A percentile compares a stretch with the other conserved stretches of the same genome.
Evolutionary conservation across 2,329 filamentous ascomycete species (phyloP).

Genomic region (Trichoderma sp.): DNA sequence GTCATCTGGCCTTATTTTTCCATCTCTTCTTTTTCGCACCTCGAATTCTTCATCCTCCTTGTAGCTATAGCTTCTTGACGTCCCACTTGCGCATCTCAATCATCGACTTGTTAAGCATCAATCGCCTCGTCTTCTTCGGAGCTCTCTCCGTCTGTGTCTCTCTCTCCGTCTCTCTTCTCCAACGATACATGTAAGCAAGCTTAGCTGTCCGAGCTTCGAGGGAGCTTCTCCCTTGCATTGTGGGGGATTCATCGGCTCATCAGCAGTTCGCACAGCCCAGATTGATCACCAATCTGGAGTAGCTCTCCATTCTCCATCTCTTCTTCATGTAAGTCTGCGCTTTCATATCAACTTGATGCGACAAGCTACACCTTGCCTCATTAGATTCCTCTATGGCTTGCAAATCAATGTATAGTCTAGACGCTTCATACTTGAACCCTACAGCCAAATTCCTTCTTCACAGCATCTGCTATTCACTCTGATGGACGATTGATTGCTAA

Average conservation of each 20-base stretch:
- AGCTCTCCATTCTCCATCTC: not conserved
- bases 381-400: not conserved
- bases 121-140: not conserved
- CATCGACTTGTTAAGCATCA: not conserved
- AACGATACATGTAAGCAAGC: not conserved
- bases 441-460: not conserved
- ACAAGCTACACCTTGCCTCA: not conserved
- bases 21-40: not conserved
- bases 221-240: not conserved
- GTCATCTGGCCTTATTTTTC: not conserved
- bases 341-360: not conserved
- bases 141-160: not conserved
- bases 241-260: not conserved
- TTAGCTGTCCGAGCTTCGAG: not conserved
- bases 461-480: not conserved
- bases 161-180: not conserved
- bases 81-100: not conserved
- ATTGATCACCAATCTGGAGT: not conserved
- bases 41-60: not conserved
- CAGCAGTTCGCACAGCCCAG: not conserved
- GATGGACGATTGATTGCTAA: not conserved
- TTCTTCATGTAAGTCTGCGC: not conserved
- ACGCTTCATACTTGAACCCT: not conserved
- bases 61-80: not conserved
- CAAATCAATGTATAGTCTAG: not conserved